Conservation (phyloP, 2,329 filamentous ascomycete genomes). For the Westerdykella ornata region DNA sequence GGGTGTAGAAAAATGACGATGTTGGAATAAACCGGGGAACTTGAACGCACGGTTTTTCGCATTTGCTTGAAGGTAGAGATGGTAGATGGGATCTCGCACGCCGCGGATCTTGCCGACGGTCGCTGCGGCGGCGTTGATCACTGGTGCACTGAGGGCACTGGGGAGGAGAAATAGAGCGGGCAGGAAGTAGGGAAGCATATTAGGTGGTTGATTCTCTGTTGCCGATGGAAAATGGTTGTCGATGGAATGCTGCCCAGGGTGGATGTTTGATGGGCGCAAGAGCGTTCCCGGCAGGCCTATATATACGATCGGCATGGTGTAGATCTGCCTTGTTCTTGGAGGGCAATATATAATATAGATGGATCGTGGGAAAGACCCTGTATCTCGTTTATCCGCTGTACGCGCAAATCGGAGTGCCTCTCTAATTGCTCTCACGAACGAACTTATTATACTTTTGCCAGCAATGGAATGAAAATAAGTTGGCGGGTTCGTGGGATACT, state of each 20-base stretch:
- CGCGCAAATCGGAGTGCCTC: too few relatives aligned
- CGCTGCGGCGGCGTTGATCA: constrained; percentile 20
- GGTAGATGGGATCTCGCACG: constrained; percentile 47
- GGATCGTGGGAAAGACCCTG: not conserved
- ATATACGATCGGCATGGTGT: not conserved
- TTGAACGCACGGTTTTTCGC: constrained; percentile 35
- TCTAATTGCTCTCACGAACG: too few relatives aligned
- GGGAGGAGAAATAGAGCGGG: constrained; percentile 6
- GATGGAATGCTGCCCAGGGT: too few relatives aligned
- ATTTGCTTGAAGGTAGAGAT: constrained; percentile 48
- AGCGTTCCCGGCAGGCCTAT: not conserved
- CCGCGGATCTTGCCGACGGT: constrained; percentile 48
- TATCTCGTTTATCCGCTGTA: too few relatives aligned
- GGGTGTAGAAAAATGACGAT: not conserved
- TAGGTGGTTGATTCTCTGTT: not conserved
- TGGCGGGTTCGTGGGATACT: too few relatives aligned
- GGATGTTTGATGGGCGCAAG: too few relatives aligned
- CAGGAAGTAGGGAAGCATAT: constrained; percentile 8
- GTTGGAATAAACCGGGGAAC: not conserved
- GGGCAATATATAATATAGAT: not conserved
- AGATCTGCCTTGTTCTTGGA: not conserved
- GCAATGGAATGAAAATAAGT: too few relatives aligned
- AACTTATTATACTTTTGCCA: too few relatives aligned
- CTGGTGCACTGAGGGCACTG: constrained; percentile 8
- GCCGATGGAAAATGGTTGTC: not conserved